A percentile compares a stretch with the other conserved stretches of the same genome.
Evolutionary conservation across 75 land plant species (phyloP).

Genomic region (Sequoiadendron giganteum): DNA sequence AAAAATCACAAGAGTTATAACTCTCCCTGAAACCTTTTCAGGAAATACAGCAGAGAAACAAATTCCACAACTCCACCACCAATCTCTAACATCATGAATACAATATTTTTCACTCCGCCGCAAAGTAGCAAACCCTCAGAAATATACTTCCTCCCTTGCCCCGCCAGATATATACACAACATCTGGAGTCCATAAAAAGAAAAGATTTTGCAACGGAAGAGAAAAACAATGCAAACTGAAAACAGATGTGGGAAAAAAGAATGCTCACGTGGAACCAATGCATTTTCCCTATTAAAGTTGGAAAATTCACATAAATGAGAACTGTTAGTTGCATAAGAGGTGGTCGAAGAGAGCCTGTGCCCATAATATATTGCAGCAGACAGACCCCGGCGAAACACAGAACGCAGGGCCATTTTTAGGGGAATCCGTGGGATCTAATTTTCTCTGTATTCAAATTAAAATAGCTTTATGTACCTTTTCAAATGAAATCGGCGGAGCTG

Average conservation of each 20-base stretch:
- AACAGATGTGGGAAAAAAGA: background rate
- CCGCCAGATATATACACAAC: too few species aligned
- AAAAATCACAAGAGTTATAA: too few species aligned
- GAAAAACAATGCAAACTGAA: background rate
- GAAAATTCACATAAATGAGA: background rate
- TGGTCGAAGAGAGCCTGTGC: background rate
- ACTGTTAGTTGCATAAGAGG: background rate
- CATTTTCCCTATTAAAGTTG: background rate
- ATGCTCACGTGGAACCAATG: background rate
- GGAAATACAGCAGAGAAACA: background rate
- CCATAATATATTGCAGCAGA: background rate
- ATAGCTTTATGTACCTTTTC: too few species aligned
- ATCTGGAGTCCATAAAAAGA: too few species aligned
- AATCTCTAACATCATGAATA: background rate
- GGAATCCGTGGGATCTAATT: too few species aligned
- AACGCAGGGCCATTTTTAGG: background rate
- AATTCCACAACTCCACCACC: background rate
- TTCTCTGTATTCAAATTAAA: too few species aligned
- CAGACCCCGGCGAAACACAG: background rate
- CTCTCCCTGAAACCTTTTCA: background rate
- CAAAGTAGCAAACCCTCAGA: background rate
- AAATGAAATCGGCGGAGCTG: too few species aligned
- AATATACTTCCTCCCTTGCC: background rate
- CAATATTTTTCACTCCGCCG: background rate
- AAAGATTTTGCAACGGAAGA: too few species aligned